phyloP scores from a whole-genome alignment of 495 filamentous ascomycete species.

The Aspergillus panamensis region DNA sequence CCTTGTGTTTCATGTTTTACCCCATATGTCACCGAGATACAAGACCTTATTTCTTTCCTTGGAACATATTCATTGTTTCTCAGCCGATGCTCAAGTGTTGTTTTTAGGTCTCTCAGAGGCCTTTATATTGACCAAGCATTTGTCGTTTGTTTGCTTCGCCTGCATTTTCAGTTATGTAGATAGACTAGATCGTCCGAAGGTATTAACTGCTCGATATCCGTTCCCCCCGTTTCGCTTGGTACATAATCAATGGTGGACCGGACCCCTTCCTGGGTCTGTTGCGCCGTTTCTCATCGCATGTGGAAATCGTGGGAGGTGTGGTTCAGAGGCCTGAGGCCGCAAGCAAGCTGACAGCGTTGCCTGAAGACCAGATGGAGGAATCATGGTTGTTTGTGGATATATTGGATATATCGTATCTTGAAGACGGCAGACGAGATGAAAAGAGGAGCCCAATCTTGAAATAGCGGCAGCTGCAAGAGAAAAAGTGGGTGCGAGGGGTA shows the following conservation, averaged over 20 bases:
- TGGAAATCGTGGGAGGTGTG: constrained; percentile 15
- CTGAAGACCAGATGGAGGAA: no score
- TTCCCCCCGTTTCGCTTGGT: background rate
- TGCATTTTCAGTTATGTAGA: background rate
- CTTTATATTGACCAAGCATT: background rate
- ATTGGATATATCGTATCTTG: no score
- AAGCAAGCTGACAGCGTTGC: constrained; percentile 10
- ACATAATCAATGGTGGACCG: background rate
- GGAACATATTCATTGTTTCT: background rate
- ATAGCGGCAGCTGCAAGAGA: no score
- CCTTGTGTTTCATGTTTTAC: background rate
- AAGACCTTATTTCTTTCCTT: background rate
- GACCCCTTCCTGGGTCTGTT: background rate
- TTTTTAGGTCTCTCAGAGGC: background rate
- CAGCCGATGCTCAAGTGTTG: background rate
- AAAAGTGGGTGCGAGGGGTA: no score
- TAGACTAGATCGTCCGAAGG: constrained; percentile 2
- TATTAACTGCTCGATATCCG: background rate
- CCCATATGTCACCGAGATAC: background rate
- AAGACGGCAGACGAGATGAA: background rate
- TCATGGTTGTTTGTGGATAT: no score
- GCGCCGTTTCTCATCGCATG: constrained; percentile 8
- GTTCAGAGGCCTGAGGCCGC: constrained; percentile 13
- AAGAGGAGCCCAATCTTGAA: no score
- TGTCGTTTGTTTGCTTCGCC: background rate